Percentiles rank a stretch among this genome's conserved stretches.
Evolutionary conservation across 768 basidiomycete genomes (phyloP).

Genomic region (Pulveroboletus sp.): DNA sequence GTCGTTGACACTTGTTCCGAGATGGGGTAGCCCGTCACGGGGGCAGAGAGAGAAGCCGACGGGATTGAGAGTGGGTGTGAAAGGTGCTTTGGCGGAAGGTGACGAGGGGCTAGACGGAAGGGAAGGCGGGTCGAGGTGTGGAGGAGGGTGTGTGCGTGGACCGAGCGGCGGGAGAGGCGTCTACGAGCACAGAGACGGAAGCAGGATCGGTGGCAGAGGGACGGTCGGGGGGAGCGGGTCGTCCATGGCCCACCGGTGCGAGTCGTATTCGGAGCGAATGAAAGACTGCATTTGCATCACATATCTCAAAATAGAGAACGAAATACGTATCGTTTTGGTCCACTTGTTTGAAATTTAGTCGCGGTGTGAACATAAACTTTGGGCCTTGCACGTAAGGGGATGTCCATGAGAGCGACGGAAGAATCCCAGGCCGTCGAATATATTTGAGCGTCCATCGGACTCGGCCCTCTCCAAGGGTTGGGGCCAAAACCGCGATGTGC

Average conservation of each 20-base stretch:
- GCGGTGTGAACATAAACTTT: too few relatives aligned
- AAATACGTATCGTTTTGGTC: too few relatives aligned
- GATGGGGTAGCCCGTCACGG: slow-evolving; percentile 24
- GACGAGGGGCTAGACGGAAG: slow-evolving; percentile 23
- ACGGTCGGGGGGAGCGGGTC: slow-evolving; percentile 77
- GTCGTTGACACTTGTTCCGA: slow-evolving; percentile 35
- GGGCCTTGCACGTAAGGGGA: too few relatives aligned
- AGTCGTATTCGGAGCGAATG: slow-evolving; percentile 95
- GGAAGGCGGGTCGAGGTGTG: slow-evolving; percentile 27
- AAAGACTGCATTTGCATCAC: slow-evolving; percentile 99
- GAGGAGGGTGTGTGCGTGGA: slow-evolving; percentile 17
- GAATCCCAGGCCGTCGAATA: too few relatives aligned
- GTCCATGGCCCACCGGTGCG: slow-evolving; percentile 88
- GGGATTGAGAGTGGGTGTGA: slow-evolving; percentile 21
- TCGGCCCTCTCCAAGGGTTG: too few relatives aligned
- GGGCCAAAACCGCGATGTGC: too few relatives aligned
- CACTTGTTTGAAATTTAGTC: too few relatives aligned
- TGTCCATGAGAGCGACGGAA: too few relatives aligned
- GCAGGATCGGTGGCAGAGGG: slow-evolving; percentile 68
- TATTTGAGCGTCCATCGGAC: too few relatives aligned
- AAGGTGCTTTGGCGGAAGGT: slow-evolving; percentile 19
- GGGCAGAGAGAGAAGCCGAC: slow-evolving; percentile 33
- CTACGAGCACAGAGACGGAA: slow-evolving; percentile 8
- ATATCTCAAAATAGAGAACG: too few relatives aligned
- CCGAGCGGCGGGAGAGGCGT: slow-evolving; percentile 6